Conservation (phyloP, 305 asterid species). For the Fraxinus latifolia region DNA sequence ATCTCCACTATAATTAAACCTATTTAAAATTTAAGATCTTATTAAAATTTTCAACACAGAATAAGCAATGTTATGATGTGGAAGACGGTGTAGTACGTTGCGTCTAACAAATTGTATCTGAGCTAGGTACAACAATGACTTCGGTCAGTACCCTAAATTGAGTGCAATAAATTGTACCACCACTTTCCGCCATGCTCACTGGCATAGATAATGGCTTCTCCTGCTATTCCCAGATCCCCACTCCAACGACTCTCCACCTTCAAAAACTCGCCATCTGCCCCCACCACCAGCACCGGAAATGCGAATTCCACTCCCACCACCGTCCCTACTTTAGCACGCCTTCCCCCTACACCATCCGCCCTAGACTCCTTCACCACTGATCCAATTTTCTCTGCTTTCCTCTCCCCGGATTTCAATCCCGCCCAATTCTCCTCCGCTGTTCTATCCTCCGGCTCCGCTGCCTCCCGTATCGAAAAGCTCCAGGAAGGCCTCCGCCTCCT, state of each 20-base stretch:
- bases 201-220: slow-evolving; percentile 39
- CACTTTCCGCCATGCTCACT: slow-evolving; percentile 22
- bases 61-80: not conserved
- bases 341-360: slow-evolving; percentile 36
- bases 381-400: slow-evolving; percentile 77
- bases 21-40: too few species aligned
- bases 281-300: not conserved
- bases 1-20: not conserved
- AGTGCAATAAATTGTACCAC: not conserved
- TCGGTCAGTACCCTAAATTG: not conserved
- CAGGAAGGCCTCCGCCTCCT: slow-evolving; percentile 77
- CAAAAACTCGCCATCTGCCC: slow-evolving; percentile 23
- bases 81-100: not conserved
- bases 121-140: not conserved
- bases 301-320: slow-evolving; percentile 21
- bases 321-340: slow-evolving; percentile 25
- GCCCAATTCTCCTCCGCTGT: slow-evolving; percentile 90
- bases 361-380: slow-evolving; percentile 63
- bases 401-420: slow-evolving; percentile 69
- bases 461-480: slow-evolving; percentile 80
- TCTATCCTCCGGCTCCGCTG: slow-evolving; percentile 86
- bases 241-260: slow-evolving; percentile 77
- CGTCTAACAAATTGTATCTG: not conserved
- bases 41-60: too few species aligned
- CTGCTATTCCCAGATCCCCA: slow-evolving; percentile 37